A percentile compares a stretch with the other conserved stretches of the same genome.
These are phyloP conservation scores for Chytriomyces sp. DNA, from an alignment of 192 early-diverging fungal genomes.

Conservation along the genomic window DNA sequence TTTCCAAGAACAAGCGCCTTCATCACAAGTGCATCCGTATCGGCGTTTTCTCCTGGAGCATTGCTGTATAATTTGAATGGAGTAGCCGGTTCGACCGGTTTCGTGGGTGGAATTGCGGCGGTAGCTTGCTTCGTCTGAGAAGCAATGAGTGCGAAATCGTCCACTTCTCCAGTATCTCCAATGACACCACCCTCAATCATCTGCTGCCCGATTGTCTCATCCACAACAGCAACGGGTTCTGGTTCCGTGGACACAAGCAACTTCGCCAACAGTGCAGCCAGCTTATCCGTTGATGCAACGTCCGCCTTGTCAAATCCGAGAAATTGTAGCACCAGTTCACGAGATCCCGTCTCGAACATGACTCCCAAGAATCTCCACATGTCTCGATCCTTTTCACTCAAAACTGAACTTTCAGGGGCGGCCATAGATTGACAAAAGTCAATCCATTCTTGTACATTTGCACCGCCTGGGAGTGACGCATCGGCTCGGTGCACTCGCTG, in stretches of 20 bases:
- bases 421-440: conserved; percentile 49
- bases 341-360: conserved; percentile 78
- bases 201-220: conserved; percentile 21
- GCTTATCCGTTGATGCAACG: conserved; percentile 50
- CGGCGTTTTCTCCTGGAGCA: conserved; percentile 58
- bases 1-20: conserved; percentile 87
- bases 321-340: conserved; percentile 82
- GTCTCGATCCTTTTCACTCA: conserved; percentile 50
- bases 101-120: conserved; percentile 1
- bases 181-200: conserved; percentile 31
- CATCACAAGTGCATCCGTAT: conserved; percentile 83
- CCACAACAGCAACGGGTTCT: conserved; percentile 23
- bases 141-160: conserved; percentile 58
- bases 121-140: conserved; percentile 37
- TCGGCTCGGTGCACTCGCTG: conserved; percentile 38
- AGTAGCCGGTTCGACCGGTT: conserved; percentile 3
- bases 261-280: conserved; percentile 57
- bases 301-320: conserved; percentile 85
- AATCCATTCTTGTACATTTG: conserved; percentile 35
- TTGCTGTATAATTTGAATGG: conserved; percentile 53
- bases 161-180: conserved; percentile 36
- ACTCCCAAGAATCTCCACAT: conserved; percentile 84
- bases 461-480: conserved; percentile 43
- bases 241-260: conserved; percentile 39
- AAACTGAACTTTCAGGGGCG: conserved; percentile 22